Percentiles rank a stretch among this genome's conserved stretches.
Conservation (phyloP, 768 basidiomycete genomes). For the Mycena sanguinolenta region DNA sequence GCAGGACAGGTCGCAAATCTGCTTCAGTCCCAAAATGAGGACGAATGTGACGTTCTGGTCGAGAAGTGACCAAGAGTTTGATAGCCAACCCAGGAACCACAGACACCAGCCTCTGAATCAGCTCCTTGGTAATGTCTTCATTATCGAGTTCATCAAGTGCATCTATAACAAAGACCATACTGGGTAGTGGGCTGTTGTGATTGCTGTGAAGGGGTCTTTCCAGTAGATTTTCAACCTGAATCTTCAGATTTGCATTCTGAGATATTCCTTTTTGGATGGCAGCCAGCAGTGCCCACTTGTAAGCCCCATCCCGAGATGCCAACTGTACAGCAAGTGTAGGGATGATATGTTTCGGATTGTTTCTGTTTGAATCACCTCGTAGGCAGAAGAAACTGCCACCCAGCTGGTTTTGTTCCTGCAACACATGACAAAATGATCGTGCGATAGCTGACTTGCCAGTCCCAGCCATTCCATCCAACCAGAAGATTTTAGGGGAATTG, state of each 20-base stretch:
- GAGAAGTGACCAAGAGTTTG: too few relatives aligned
- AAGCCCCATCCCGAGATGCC: background rate
- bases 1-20: too few relatives aligned
- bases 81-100: too few relatives aligned
- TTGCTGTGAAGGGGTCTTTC: too few relatives aligned
- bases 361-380: slow-evolving; percentile 5
- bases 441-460: too few relatives aligned
- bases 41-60: too few relatives aligned
- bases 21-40: too few relatives aligned
- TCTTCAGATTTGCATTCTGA: slow-evolving; percentile 3
- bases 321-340: background rate
- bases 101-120: too few relatives aligned
- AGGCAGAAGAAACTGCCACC: slow-evolving; percentile 14
- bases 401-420: background rate
- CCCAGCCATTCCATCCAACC: slow-evolving; percentile 8
- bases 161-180: too few relatives aligned
- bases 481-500: background rate
- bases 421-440: slow-evolving; percentile 3
- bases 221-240: background rate
- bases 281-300: slow-evolving; percentile 1
- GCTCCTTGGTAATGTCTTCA: too few relatives aligned
- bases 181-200: too few relatives aligned
- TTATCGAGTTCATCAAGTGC: too few relatives aligned
- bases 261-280: background rate
- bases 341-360: background rate